These are phyloP conservation scores for Fusarium domesticum DNA, from an alignment of 2,329 filamentous ascomycete species.

Conservation along the genomic window DNA sequence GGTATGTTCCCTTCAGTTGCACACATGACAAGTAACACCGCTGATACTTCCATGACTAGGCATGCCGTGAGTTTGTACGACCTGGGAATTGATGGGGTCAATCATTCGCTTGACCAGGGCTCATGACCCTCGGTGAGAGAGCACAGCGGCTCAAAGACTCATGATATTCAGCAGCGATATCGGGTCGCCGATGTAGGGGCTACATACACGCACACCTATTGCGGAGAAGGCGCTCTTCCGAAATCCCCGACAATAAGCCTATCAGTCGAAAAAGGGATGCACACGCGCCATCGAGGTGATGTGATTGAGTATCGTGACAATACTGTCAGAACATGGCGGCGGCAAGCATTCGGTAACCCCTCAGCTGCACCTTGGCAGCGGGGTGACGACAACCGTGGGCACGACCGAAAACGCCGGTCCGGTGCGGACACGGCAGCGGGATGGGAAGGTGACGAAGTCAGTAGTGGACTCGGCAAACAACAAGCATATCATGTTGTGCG, in stretches of 20 bases:
- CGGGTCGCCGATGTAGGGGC: constrained; percentile 16
- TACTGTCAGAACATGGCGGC: constrained; percentile 27
- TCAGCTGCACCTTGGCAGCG: constrained; percentile 20
- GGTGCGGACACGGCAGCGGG: constrained; percentile 17
- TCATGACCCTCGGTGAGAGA: constrained; percentile 26
- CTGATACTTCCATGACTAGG: constrained; percentile 28
- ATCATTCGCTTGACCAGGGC: constrained; percentile 19
- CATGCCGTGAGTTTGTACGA: constrained; percentile 38
- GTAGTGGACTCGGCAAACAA: constrained; percentile 19
- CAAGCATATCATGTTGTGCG: constrained; percentile 16
- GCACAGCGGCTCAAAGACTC: constrained; percentile 16
- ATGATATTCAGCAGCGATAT: constrained; percentile 8
- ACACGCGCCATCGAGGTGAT: constrained; percentile 27
- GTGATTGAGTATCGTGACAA: constrained; percentile 26
- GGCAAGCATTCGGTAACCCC: constrained; percentile 23
- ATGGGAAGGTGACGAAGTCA: constrained; percentile 12
- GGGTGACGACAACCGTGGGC: constrained; percentile 14
- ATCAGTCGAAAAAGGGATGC: constrained; percentile 22
- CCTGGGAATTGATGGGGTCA: constrained; percentile 10
- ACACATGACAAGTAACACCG: constrained; percentile 5
- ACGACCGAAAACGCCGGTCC: constrained; percentile 20
- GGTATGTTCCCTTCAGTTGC: constrained; percentile 43
- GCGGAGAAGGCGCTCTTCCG: constrained; percentile 18
- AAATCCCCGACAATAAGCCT: constrained; percentile 17
- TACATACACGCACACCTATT: constrained; percentile 16